Conservation (phyloP, 2,329 filamentous ascomycete genomes). For the Ascochyta rabiei region DNA sequence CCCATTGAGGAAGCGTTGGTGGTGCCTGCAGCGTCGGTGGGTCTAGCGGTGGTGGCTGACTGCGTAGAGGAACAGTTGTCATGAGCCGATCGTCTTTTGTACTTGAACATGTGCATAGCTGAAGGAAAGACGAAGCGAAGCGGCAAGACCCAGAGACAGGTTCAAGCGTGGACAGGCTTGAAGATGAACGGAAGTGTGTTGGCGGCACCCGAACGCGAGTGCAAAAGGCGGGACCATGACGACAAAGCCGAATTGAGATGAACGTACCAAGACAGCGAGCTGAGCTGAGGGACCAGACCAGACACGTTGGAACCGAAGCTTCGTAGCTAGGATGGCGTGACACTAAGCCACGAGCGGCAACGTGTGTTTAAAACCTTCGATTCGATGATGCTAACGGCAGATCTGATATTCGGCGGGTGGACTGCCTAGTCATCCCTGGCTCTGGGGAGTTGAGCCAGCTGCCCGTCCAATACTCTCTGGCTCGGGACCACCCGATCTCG, state of each 20-base stretch:
- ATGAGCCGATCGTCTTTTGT: conserved; percentile 41
- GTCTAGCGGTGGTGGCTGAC: conserved; percentile 24
- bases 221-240: conserved; percentile 27
- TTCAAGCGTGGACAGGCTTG: background rate
- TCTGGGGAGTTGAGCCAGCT: background rate
- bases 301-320: conserved; percentile 1
- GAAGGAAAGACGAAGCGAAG: background rate
- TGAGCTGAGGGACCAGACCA: conserved; percentile 3
- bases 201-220: conserved; percentile 4
- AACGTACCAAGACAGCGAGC: conserved; percentile 26
- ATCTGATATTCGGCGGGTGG: conserved; percentile 7
- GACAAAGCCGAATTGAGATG: conserved; percentile 22
- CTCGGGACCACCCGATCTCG: conserved; percentile 8
- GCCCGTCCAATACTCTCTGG: conserved; percentile 4
- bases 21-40: conserved; percentile 24
- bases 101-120: conserved; percentile 37
- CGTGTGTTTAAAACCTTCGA: conserved; percentile 3
- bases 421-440: conserved; percentile 11
- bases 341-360: conserved; percentile 15
- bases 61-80: conserved; percentile 34
- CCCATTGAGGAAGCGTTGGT: conserved; percentile 35
- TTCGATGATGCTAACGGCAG: conserved; percentile 14
- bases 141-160: conserved; percentile 6
- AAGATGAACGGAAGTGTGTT: conserved; percentile 9
- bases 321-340: background rate